Base-by-base conservation (phyloP, 2,329 filamentous ascomycete species). In the Capronia americana region DNA sequence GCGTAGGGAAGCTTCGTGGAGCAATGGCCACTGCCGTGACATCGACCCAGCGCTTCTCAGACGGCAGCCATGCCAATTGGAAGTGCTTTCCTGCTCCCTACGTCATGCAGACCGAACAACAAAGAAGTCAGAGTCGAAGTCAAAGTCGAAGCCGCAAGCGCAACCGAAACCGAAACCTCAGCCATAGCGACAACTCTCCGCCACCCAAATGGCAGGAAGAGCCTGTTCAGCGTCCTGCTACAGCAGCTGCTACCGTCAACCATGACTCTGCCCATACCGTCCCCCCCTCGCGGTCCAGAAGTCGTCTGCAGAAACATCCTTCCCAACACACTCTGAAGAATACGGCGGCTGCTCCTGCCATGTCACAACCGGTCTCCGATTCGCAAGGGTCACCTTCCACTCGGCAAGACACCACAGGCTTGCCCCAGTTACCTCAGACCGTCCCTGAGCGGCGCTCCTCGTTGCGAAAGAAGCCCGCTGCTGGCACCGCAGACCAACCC, bases 401-500 rank as follows among this genome's bases (percentile, higher is more conserved):
- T 51, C 41, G 51, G 26, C 28, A 63, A 34, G 58, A 60, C 30
- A 34, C 55, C 23, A 63, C 64, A 44, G 50, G 58, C 55, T 69
- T 65, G 62, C 64, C 67, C 41, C 64, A 62, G 12, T 5, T 60
- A 14, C 51, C 61, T 26, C 55, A 64, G 24, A 34, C 41, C 14
- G 59, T 69, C 17, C 67, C 64, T 23, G 34, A 60, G 11, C 64
- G 67, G 10, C 59, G 61, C 2, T 66, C 62, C 8, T 69, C 67
- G 12, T 41, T 67, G 8, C 64, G 62, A 10, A 64, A 63, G 60
- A 61, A 60, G 24, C 14, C 57, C 28, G 57, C 50, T 54, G 48
- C 23, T n/a, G 57, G 61, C 8, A 23, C 53, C 14, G 2, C 53
- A 28, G 53, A 34, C 11, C 57, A 61, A 24, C 63, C 34, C 12